Evolutionary conservation across 345 rosid species (phyloP).

Genomic region (Lagerstroemia speciosa): DNA sequence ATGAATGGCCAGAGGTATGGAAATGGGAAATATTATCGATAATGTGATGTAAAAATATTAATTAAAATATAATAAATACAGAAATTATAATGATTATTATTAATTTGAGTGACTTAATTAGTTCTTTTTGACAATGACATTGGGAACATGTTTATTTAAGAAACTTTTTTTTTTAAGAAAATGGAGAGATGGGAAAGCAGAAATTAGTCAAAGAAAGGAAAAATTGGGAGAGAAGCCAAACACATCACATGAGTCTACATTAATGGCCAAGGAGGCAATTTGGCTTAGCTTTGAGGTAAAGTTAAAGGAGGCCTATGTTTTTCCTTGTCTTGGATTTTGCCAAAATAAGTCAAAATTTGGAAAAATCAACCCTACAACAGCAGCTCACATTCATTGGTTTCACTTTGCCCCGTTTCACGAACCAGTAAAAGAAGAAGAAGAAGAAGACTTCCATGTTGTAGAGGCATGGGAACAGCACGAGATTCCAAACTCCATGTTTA

Average conservation of each 20-base stretch:
- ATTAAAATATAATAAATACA: no score
- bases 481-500: not conserved
- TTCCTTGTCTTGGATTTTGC: not conserved
- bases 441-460: not conserved
- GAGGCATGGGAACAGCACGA: not conserved
- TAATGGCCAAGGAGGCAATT: not conserved
- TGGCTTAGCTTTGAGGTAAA: slow-evolving; percentile 15
- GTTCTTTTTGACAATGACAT: no score
- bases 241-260: slow-evolving; percentile 4
- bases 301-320: not conserved
- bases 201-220: not conserved
- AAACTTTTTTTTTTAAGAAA: no score
- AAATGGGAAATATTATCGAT: no score
- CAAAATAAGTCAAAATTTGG: slow-evolving; percentile 1
- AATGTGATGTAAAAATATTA: no score
- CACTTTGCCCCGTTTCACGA: not conserved
- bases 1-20: no score
- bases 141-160: no score
- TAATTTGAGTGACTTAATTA: no score
- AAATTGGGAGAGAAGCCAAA: not conserved
- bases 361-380: not conserved
- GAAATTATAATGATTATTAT: no score
- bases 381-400: not conserved
- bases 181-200: not conserved
- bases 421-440: no score